A percentile compares a stretch with the other conserved stretches of the same genome.
These are phyloP conservation scores for Fusarium oligoseptatum DNA, from an alignment of 2,329 filamentous ascomycete species.

Conservation along the genomic window DNA sequence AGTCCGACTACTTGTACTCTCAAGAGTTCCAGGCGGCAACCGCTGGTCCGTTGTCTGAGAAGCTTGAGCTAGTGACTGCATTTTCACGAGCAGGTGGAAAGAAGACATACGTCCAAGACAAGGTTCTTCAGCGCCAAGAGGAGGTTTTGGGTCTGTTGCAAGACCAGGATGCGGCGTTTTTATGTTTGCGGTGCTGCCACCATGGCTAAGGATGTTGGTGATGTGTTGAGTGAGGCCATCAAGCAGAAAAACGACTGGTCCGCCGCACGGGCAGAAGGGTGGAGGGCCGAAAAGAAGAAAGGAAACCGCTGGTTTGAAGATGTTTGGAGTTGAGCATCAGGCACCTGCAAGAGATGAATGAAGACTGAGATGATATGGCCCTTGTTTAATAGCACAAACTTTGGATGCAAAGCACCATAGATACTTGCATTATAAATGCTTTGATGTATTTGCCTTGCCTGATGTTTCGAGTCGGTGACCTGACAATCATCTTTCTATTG, in stretches of 20 bases:
- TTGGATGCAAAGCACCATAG: background rate
- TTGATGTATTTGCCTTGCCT: background rate
- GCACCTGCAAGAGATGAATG: background rate
- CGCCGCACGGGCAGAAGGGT: background rate
- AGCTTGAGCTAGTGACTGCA: background rate
- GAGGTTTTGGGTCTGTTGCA: background rate
- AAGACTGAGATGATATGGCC: background rate
- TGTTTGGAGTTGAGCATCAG: background rate
- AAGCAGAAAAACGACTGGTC: background rate
- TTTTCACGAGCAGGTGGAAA: background rate
- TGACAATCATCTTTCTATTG: background rate
- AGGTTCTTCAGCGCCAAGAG: background rate
- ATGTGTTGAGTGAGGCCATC: background rate
- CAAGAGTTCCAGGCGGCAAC: background rate
- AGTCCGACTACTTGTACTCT: background rate
- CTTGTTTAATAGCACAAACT: background rate
- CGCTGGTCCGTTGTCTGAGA: background rate
- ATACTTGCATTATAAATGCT: background rate
- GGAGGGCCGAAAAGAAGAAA: background rate
- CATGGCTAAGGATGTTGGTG: background rate
- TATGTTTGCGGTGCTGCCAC: background rate
- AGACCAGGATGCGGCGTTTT: background rate
- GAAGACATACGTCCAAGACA: slow-evolving; percentile 1
- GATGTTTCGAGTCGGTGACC: background rate
- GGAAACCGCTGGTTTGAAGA: slow-evolving; percentile 1